Percentiles rank a stretch among this genome's conserved stretches.
These are phyloP conservation scores for Pseudoneurospora amorphoporcata DNA, from an alignment of 495 filamentous ascomycete genomes.

Conservation along the genomic window DNA sequence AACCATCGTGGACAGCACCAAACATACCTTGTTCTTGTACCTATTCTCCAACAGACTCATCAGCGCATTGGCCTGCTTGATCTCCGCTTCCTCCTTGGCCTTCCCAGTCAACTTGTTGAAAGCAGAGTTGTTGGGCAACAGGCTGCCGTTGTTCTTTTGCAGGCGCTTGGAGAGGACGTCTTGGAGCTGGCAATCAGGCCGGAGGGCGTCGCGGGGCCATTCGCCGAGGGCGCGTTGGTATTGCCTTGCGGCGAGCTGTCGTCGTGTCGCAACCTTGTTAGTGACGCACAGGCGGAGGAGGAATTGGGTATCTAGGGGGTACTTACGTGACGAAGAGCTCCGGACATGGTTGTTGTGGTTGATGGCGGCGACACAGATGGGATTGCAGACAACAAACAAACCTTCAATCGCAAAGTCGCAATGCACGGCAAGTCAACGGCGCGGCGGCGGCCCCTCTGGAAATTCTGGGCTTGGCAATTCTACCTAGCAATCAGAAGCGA, in stretches of 20 bases:
- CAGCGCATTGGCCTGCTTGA: conserved; percentile 59
- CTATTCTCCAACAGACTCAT: conserved; percentile 65
- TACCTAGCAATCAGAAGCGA: background rate
- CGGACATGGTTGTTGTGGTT: conserved; percentile 15
- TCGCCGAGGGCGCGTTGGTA: conserved; percentile 56
- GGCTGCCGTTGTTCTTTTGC: conserved; percentile 30
- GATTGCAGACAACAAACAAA: background rate
- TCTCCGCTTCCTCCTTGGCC: conserved; percentile 22
- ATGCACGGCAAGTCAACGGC: background rate
- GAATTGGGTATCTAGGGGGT: too few relatives aligned
- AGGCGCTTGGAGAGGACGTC: conserved; percentile 55
- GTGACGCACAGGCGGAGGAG: background rate
- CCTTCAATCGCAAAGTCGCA: background rate
- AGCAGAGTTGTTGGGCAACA: conserved; percentile 26
- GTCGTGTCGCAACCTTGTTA: conserved; percentile 6
- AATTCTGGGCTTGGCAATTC: background rate
- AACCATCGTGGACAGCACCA: background rate
- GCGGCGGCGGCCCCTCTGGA: background rate
- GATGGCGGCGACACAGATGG: background rate
- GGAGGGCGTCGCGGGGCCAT: conserved; percentile 72
- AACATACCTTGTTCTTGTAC: conserved; percentile 49
- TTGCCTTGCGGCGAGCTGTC: conserved; percentile 13
- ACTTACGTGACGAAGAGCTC: conserved; percentile 2
- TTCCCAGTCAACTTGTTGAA: background rate
- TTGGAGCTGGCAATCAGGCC: conserved; percentile 68